These are phyloP conservation scores for Zychaea mexicana DNA, from an alignment of 371 early-diverging fungal genomes.

Conservation along the genomic window DNA sequence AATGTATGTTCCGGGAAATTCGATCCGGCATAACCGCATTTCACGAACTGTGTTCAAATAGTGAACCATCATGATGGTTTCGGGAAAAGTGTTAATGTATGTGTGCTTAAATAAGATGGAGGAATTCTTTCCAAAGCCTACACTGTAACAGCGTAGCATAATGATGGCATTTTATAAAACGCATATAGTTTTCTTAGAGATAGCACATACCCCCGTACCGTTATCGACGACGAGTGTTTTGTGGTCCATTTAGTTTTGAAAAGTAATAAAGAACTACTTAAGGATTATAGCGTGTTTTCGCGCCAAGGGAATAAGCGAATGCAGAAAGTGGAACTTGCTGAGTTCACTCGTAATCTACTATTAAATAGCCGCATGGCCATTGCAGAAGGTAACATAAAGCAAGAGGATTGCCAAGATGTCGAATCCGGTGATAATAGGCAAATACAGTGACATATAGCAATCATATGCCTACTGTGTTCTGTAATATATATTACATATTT, in stretches of 20 bases:
- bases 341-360: too few species aligned
- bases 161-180: too few species aligned
- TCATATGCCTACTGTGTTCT: too few species aligned
- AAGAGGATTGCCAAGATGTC: too few species aligned
- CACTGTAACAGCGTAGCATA: too few species aligned
- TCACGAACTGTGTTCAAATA: constrained; percentile 80
- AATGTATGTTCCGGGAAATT: constrained; percentile 96
- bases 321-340: neutral
- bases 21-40: constrained; percentile 94
- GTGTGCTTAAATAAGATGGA: too few species aligned
- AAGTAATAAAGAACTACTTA: neutral
- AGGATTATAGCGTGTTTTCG: neutral
- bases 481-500: too few species aligned
- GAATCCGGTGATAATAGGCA: too few species aligned
- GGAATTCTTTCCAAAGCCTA: too few species aligned
- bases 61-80: neutral
- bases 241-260: constrained; percentile 6
- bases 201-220: constrained; percentile 91
- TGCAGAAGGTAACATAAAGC: too few species aligned
- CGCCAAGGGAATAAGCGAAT: neutral
- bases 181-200: neutral
- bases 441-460: too few species aligned
- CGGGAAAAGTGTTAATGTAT: neutral
- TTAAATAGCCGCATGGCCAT: too few species aligned
- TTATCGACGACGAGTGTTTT: constrained; percentile 94